Evolutionary conservation across 768 basidiomycete genomes (phyloP).

Genomic region (Podaxis sp.): DNA sequence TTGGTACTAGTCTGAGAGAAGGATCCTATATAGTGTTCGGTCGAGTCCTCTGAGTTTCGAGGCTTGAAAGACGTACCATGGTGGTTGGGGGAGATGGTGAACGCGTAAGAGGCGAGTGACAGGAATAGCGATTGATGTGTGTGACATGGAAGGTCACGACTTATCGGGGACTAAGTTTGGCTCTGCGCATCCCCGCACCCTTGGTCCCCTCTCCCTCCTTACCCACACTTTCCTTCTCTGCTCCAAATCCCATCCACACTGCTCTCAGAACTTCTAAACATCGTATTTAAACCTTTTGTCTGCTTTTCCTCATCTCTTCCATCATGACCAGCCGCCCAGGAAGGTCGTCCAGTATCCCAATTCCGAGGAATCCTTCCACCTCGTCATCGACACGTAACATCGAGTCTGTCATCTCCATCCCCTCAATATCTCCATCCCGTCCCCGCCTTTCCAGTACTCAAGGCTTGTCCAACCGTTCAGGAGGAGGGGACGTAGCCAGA

Average conservation of each 20-base stretch:
- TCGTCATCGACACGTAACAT: conserved; percentile 56
- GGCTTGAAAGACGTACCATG: conserved; percentile 25
- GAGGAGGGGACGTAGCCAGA: conserved; percentile 2
- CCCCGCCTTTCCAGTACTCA: conserved; percentile 37
- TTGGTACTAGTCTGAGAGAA: conserved; percentile 67
- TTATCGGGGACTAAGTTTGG: background rate
- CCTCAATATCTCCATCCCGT: conserved; percentile 45
- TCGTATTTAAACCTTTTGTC: background rate
- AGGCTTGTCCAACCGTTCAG: conserved; percentile 13
- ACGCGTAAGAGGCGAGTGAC: conserved; percentile 26
- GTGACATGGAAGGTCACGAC: conserved; percentile 16
- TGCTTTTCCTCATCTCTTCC: background rate
- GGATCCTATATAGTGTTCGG: conserved; percentile 33
- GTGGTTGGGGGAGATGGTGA: conserved; percentile 21
- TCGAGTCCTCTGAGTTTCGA: background rate
- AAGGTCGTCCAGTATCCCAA: conserved; percentile 68
- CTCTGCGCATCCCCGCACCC: conserved; percentile 2
- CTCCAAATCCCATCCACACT: background rate
- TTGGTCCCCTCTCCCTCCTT: background rate
- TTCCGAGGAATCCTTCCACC: conserved; percentile 49
- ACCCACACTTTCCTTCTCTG: background rate
- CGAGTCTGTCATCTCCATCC: conserved; percentile 66
- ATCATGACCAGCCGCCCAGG: conserved; percentile 44
- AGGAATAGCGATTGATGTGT: conserved; percentile 10
- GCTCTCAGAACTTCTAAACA: background rate